These are phyloP conservation scores for Rhodotorula diobovata DNA, from an alignment of 768 basidiomycete species.

Conservation along the genomic window DNA sequence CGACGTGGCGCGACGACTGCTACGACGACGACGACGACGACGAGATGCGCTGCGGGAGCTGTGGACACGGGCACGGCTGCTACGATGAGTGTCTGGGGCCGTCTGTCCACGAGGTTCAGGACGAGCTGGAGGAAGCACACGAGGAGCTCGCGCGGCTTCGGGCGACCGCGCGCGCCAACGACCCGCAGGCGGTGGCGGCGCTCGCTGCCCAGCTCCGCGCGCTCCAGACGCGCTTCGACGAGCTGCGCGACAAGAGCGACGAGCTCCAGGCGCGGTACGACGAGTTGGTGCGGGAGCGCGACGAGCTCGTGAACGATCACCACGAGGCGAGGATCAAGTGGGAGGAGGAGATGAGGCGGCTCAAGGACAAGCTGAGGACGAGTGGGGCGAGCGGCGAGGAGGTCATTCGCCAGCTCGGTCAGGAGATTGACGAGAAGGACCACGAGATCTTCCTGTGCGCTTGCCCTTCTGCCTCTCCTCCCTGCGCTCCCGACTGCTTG, in stretches of 20 bases:
- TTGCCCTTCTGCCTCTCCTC: background rate
- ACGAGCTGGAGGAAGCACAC: too few species aligned
- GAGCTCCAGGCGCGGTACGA: background rate
- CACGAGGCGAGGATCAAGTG: background rate
- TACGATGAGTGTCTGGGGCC: too few species aligned
- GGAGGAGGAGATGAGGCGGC: background rate
- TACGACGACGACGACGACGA: background rate
- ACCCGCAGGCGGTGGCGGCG: background rate
- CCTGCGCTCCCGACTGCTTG: background rate
- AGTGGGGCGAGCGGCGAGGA: background rate
- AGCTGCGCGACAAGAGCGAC: too few species aligned
- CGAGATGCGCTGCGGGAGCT: too few species aligned
- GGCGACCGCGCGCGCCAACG: background rate
- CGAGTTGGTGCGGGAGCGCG: too few species aligned
- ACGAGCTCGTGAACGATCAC: background rate
- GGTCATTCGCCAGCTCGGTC: background rate
- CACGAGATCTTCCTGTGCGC: background rate
- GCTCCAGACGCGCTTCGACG: background rate
- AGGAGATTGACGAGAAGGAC: background rate
- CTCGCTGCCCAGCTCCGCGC: background rate
- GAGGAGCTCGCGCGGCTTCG: too few species aligned
- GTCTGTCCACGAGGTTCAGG: too few species aligned
- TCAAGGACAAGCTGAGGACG: background rate
- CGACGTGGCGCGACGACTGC: too few species aligned
- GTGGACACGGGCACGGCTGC: too few species aligned